Evolutionary conservation across 2,329 filamentous ascomycete species (phyloP).

Genomic region (Clonostachys sp.): DNA sequence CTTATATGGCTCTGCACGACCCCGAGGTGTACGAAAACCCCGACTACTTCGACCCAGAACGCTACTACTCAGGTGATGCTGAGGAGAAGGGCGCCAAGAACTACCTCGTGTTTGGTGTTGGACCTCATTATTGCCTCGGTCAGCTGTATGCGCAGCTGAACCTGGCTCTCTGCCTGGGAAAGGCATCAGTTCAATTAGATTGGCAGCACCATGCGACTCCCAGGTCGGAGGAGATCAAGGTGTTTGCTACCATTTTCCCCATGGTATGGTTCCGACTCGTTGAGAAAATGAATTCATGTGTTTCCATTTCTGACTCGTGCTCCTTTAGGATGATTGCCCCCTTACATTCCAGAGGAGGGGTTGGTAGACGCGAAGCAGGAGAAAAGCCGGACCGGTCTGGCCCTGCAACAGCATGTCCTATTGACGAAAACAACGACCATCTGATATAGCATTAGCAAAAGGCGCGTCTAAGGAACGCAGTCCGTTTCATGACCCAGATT

Average conservation of each 20-base stretch:
- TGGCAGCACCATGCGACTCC: slow-evolving; percentile 88
- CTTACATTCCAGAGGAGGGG: slow-evolving; percentile 60
- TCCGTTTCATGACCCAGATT: too few species aligned
- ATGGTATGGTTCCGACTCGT: slow-evolving; percentile 56
- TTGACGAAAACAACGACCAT: too few species aligned
- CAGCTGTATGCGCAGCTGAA: slow-evolving; percentile 90
- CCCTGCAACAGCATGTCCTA: too few species aligned
- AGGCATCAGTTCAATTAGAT: slow-evolving; percentile 80
- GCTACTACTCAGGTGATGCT: slow-evolving; percentile 86
- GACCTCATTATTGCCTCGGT: slow-evolving; percentile 93
- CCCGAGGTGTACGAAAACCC: slow-evolving; percentile 88
- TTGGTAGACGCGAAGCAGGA: too few species aligned
- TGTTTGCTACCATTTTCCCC: slow-evolving; percentile 97
- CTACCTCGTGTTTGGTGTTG: slow-evolving; percentile 92
- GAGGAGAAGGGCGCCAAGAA: slow-evolving; percentile 87
- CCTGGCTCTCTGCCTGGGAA: slow-evolving; percentile 84
- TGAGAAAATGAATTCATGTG: neutral
- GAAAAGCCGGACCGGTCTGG: too few species aligned
- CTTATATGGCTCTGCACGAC: slow-evolving; percentile 87
- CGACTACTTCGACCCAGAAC: slow-evolving; percentile 83
- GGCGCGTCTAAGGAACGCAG: too few species aligned
- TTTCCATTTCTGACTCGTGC: slow-evolving; percentile 15
- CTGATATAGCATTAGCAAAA: too few species aligned
- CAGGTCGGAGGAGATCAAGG: slow-evolving; percentile 88
- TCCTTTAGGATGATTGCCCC: slow-evolving; percentile 71